Percentiles rank a stretch among this genome's conserved stretches.
Conservation (phyloP, 2,329 filamentous ascomycete species). For the Beauveria bassiana region DNA sequence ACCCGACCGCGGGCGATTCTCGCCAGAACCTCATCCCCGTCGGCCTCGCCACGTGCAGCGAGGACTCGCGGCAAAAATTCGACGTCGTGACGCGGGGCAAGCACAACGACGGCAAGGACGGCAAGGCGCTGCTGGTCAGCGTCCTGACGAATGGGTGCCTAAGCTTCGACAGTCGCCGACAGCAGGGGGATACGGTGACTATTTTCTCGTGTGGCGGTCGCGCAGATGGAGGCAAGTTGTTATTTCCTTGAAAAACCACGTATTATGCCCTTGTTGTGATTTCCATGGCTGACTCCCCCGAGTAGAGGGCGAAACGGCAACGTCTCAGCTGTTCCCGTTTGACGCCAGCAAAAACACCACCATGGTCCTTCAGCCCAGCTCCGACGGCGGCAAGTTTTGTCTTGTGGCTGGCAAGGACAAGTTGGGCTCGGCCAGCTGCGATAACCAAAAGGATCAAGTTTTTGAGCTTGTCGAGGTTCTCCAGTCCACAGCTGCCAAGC, state of each 20-base stretch:
- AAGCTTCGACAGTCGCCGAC: conserved; percentile 38
- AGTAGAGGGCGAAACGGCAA: conserved; percentile 36
- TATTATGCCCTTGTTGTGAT: background rate
- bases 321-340: conserved; percentile 43
- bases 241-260: no score
- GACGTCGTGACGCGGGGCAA: conserved; percentile 42
- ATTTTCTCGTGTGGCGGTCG: conserved; percentile 46
- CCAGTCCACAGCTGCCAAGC: background rate
- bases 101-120: conserved; percentile 37
- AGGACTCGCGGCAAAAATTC: conserved; percentile 39
- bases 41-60: conserved; percentile 35
- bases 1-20: conserved; percentile 46
- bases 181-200: conserved; percentile 37
- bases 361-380: conserved; percentile 39
- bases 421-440: conserved; percentile 16
- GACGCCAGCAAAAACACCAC: conserved; percentile 24
- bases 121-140: conserved; percentile 39
- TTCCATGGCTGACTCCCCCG: background rate
- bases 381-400: conserved; percentile 34
- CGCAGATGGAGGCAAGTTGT: conserved; percentile 36
- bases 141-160: conserved; percentile 44
- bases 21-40: conserved; percentile 46
- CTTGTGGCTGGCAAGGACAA: conserved; percentile 30
- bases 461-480: conserved; percentile 6
- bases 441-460: conserved; percentile 7